A percentile compares a stretch with the other conserved stretches of the same genome.
These are phyloP conservation scores for Artemisia argyi DNA, from an alignment of 129 eudicot species.

Conservation along the genomic window DNA sequence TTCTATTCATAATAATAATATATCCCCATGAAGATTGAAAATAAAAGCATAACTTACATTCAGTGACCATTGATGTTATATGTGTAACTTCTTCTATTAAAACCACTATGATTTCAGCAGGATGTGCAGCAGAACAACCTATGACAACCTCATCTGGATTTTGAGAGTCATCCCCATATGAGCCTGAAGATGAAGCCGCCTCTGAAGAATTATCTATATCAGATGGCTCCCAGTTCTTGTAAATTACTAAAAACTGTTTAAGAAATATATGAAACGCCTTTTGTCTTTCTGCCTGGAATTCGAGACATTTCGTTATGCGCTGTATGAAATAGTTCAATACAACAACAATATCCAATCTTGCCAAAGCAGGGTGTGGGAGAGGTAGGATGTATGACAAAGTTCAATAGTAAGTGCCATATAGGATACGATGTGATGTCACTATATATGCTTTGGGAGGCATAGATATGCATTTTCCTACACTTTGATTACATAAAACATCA, in stretches of 20 bases:
- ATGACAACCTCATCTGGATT: conserved; percentile 48
- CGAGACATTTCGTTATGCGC: conserved; percentile 6
- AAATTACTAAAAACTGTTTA: conserved; percentile 74
- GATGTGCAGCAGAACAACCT: conserved; percentile 90
- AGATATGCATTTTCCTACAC: not conserved
- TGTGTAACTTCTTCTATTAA: conserved; percentile 65
- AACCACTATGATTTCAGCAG: conserved; percentile 66
- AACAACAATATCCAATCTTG: no score
- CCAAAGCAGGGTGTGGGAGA: no score
- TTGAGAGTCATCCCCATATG: conserved; percentile 36
- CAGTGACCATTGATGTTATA: conserved; percentile 56
- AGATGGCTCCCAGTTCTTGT: conserved; percentile 80
- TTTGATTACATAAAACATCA: not conserved
- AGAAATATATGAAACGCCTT: conserved; percentile 68
- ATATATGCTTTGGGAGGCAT: conserved; percentile 9
- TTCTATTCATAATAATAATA: conserved; percentile 9
- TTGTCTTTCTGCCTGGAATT: conserved; percentile 70
- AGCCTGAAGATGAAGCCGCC: conserved; percentile 31
- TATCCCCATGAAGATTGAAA: conserved; percentile 1
- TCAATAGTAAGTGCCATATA: not conserved
- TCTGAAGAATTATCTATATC: conserved; percentile 47
- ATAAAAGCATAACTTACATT: conserved; percentile 51
- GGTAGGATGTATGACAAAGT: no score
- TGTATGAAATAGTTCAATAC: conserved; percentile 12
- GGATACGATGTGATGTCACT: conserved; percentile 15